These are phyloP conservation scores for Ilex asprella DNA, from an alignment of 257 asterid genomes.

Conservation along the genomic window DNA sequence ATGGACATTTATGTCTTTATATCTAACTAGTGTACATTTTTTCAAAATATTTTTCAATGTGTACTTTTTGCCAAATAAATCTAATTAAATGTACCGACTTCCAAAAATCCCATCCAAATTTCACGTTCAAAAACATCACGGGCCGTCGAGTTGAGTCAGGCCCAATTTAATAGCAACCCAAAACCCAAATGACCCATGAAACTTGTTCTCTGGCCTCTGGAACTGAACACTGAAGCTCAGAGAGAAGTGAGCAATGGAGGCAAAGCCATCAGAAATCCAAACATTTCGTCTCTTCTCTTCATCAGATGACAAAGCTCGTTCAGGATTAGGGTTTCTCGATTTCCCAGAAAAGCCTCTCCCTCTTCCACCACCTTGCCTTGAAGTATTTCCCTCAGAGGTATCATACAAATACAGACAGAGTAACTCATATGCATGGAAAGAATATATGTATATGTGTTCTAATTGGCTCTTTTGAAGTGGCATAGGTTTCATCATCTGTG, in stretches of 20 bases:
- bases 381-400: conserved; percentile 68
- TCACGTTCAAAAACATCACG: too few relatives aligned
- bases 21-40: too few relatives aligned
- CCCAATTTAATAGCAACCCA: too few relatives aligned
- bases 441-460: neutral
- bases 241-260: neutral
- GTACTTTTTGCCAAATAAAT: too few relatives aligned
- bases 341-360: conserved; percentile 42
- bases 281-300: conserved; percentile 41
- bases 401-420: neutral
- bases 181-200: too few relatives aligned
- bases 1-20: too few relatives aligned
- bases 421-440: neutral
- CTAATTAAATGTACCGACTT: too few relatives aligned
- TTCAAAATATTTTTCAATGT: too few relatives aligned
- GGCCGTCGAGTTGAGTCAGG: too few relatives aligned
- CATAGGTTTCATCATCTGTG: conserved; percentile 45
- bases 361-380: conserved; percentile 65
- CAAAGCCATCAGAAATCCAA: conserved; percentile 26
- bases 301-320: conserved; percentile 35
- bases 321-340: conserved; percentile 47
- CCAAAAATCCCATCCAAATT: too few relatives aligned
- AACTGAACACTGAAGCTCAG: neutral
- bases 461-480: neutral
- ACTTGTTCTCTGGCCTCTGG: too few relatives aligned